phyloP scores from a whole-genome alignment of 495 filamentous ascomycete species.

The Venustampulla echinocandica region DNA sequence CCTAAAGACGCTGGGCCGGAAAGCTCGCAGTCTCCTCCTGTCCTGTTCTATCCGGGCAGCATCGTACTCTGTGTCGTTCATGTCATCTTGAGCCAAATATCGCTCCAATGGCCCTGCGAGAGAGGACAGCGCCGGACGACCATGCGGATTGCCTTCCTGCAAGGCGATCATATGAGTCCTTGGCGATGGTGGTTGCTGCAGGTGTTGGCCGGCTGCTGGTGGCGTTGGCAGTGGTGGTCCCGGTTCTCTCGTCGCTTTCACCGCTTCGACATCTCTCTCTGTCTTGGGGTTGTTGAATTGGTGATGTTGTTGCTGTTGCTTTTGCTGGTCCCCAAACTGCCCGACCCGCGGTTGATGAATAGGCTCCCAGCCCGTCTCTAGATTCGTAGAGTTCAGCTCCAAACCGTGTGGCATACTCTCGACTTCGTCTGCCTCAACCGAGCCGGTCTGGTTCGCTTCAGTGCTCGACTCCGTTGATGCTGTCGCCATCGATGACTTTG shows the following conservation, averaged over 20 bases:
- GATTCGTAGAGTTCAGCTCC: no score
- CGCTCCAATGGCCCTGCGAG: conserved; percentile 4
- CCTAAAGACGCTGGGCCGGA: conserved; percentile 4
- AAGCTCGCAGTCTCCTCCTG: conserved; percentile 1
- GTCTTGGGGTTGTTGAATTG: no score
- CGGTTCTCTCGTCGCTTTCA: background rate
- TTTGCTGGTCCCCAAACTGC: no score
- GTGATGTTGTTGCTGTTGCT: no score
- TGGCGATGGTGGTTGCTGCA: conserved; percentile 4
- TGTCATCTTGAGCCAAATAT: background rate
- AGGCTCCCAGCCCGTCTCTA: no score
- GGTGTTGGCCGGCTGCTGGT: background rate
- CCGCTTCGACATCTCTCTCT: no score
- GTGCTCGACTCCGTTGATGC: no score
- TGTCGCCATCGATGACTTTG: no score
- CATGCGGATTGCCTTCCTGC: background rate
- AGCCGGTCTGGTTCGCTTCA: no score
- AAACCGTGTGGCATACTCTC: no score
- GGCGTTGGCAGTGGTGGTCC: background rate
- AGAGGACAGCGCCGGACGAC: background rate
- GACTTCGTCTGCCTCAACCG: no score
- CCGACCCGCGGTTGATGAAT: no score
- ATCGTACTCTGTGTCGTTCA: background rate
- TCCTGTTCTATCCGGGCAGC: conserved; percentile 1
- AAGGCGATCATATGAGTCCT: conserved; percentile 1